Conservation (phyloP, 139 green algal species). For the Chlamydomonas asymmetrica region DNA sequence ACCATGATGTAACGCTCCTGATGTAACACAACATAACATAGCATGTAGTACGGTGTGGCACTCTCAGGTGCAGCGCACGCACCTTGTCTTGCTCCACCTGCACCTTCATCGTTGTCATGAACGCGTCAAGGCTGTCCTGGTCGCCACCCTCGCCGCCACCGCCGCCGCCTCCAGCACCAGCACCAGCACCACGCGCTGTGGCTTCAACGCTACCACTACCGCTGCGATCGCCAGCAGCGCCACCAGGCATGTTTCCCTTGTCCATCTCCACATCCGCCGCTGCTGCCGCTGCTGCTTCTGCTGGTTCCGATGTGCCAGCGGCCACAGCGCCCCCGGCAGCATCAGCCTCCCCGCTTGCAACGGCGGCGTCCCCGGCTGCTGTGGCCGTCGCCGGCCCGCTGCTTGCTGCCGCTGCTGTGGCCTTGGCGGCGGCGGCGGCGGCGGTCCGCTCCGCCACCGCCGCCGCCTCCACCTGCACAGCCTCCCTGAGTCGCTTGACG, state of each 20-base stretch:
- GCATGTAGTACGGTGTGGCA: too few species aligned
- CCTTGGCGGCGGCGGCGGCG: neutral
- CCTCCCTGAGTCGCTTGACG: conserved; percentile 32
- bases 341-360: neutral
- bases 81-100: conserved; percentile 72
- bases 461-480: conserved; percentile 15
- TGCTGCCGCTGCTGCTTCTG: neutral
- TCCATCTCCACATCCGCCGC: neutral
- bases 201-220: too few species aligned
- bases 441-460: neutral
- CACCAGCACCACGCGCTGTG: too few species aligned
- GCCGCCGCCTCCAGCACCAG: neutral
- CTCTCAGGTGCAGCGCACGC: too few species aligned
- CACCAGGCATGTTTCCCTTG: neutral
- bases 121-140: conserved; percentile 73
- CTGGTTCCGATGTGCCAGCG: conserved; percentile 2
- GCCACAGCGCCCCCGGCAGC: neutral
- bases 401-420: neutral
- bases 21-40: too few species aligned
- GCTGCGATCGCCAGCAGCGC: too few species aligned
- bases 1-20: too few species aligned
- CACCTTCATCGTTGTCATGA: conserved; percentile 67
- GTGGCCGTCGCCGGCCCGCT: neutral
- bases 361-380: neutral
- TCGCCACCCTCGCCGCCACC: conserved; percentile 17